phyloP scores from a whole-genome alignment of 2,329 filamentous ascomycete species.

The Neoscytalidium dimidiatum region DNA sequence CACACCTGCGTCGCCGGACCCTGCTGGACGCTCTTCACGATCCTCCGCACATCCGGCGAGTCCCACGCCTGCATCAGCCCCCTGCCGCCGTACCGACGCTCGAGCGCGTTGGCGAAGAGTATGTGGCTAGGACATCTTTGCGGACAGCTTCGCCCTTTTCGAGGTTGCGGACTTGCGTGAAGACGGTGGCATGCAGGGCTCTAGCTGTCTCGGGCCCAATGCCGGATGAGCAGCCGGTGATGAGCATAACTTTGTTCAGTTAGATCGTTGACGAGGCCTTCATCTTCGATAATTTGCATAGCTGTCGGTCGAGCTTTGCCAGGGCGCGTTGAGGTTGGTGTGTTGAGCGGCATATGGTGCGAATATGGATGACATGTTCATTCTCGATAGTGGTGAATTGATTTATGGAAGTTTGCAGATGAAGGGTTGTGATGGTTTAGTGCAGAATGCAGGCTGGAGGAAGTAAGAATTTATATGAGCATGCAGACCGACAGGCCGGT shows the following conservation, averaged over 20 bases:
- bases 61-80: conserved; percentile 54
- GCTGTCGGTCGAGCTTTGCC: conserved; percentile 31
- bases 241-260: conserved; percentile 29
- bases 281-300: conserved; percentile 42
- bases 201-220: conserved; percentile 32
- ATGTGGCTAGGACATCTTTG: conserved; percentile 21
- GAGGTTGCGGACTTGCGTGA: conserved; percentile 46
- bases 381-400: neutral
- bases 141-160: conserved; percentile 34
- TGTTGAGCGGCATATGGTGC: neutral
- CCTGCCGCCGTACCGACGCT: conserved; percentile 30
- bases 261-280: conserved; percentile 37
- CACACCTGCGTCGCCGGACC: conserved; percentile 49
- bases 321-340: neutral
- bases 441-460: no score
- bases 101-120: conserved; percentile 26
- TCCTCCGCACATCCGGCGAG: conserved; percentile 44
- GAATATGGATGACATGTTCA: neutral
- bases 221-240: conserved; percentile 33
- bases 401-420: neutral
- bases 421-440: neutral
- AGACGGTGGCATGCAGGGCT: conserved; percentile 46
- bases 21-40: neutral
- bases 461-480: no score
- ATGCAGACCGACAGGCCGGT: no score